Evolutionary conservation across 2,329 filamentous ascomycete species (phyloP).

Genomic region (Penicillium sp.): DNA sequence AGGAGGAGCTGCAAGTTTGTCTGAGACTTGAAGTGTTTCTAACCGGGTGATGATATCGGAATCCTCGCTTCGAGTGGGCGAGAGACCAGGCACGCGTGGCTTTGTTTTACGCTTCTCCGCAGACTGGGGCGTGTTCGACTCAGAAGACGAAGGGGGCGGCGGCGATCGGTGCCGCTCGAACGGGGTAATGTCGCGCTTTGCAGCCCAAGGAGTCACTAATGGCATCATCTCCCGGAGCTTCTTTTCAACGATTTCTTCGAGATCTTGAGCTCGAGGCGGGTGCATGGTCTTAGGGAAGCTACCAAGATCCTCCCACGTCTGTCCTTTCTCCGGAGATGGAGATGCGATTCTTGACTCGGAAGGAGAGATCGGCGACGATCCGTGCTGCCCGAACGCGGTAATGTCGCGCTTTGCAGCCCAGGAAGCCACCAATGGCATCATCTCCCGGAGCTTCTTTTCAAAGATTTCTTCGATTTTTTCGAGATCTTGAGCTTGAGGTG

Average conservation of each 20-base stretch:
- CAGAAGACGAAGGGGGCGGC: neutral
- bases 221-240: neutral
- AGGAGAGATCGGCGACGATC: neutral
- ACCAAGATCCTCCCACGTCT: neutral
- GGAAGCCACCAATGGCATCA: neutral
- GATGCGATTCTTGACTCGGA: neutral
- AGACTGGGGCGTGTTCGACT: neutral
- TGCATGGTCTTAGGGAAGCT: neutral
- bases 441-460: neutral
- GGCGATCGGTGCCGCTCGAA: conserved; percentile 2
- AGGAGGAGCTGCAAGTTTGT: neutral
- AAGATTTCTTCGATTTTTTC: neutral
- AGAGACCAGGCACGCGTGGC: neutral
- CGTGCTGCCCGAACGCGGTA: neutral
- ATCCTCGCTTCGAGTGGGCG: neutral
- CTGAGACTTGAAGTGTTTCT: neutral
- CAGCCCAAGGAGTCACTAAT: neutral
- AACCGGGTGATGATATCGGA: neutral
- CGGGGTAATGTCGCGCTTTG: neutral
- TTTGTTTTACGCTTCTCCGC: neutral
- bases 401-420: neutral
- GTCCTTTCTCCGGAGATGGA: neutral
- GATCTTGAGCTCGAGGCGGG: neutral
- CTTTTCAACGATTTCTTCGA: neutral
- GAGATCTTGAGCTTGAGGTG: neutral